Base-by-base conservation (phyloP, 176 grass and related monocot genomes). In the Musa beccarii region DNA sequence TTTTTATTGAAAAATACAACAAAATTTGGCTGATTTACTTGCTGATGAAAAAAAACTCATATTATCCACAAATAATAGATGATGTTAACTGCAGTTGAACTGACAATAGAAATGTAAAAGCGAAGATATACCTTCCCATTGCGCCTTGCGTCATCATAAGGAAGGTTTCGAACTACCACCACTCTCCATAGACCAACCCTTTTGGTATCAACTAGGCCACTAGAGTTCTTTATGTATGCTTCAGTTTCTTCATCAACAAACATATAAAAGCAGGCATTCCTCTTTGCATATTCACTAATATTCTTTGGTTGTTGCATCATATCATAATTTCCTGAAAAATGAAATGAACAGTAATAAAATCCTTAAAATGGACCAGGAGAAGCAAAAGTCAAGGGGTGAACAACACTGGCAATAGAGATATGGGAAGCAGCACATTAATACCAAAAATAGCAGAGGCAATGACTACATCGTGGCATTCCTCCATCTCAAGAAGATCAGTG, bases 241-340 rank as follows among this genome's bases (percentile, higher is more conserved):
- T 92, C 88, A 26, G 91, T 99, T 83, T 92, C 85, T 81, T 99
- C 96, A 87, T 99, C 96, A 73, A 99, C 81, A 95, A 99, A 99
- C 91, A 99, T 99, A 76, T 89, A 99, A 83, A 99, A 99, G 80
- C 91, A 95, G 75, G 87, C 96, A 69, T 84, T 83, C 57, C 80
- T 68, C 74, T 95, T 89, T 74, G 91, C 86, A 79, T 92, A 83
- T 29, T 85, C 75, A 77, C 89, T 94, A 49, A 99, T 78, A 77
- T 95, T 94, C 83, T 87, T 88, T 53, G 96, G 91, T 80, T 95
- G 91, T 81, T 99, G 96, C 73, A 99, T 80, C 86, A 99, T 75
- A 80, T 99, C 96, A 89, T 99, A 99, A 77, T 95, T 95, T 82
- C 96, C 96, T 99, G 85, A 66, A 57, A 74, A 84, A 76, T 14